Conservation (phyloP, 768 basidiomycete species). For the Tricholomella constricta region DNA sequence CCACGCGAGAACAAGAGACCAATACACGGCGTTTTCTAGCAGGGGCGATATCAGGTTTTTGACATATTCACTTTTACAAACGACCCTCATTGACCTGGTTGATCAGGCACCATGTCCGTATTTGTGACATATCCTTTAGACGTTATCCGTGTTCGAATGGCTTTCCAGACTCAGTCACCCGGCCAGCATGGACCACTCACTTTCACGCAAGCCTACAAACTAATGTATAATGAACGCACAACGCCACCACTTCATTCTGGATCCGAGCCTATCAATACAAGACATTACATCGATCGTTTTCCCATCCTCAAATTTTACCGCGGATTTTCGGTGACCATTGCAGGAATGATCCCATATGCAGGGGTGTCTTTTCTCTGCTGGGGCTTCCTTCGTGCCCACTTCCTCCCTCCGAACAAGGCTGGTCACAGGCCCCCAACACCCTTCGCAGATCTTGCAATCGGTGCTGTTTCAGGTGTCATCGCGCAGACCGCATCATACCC, state of each 20-base stretch:
- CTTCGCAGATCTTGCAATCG: constrained; percentile 74
- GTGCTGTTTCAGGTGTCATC: constrained; percentile 82
- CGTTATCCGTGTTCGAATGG: constrained; percentile 93
- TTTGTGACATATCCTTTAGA: constrained; percentile 95
- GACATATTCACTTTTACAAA: neutral
- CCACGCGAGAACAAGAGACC: constrained; percentile 75
- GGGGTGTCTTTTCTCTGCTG: constrained; percentile 94
- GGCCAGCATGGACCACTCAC: constrained; percentile 43
- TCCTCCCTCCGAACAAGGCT: constrained; percentile 48
- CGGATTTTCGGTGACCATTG: constrained; percentile 90
- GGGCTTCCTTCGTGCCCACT: constrained; percentile 69
- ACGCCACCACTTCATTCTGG: constrained; percentile 25
- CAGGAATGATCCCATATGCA: constrained; percentile 94
- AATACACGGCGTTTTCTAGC: constrained; percentile 79
- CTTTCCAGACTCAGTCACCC: constrained; percentile 65
- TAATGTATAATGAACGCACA: constrained; percentile 73
- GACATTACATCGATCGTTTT: constrained; percentile 55
- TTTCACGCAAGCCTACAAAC: constrained; percentile 53
- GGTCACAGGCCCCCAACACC: constrained; percentile 41
- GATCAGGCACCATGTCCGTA: constrained; percentile 80
- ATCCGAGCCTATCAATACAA: constrained; percentile 21
- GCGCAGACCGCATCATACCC: constrained; percentile 93
- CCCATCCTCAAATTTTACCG: constrained; percentile 92
- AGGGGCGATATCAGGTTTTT: constrained; percentile 83
- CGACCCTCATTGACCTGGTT: neutral